phyloP scores from a whole-genome alignment of 371 early-diverging fungal genomes.

The Apophysomyces sp. region DNA sequence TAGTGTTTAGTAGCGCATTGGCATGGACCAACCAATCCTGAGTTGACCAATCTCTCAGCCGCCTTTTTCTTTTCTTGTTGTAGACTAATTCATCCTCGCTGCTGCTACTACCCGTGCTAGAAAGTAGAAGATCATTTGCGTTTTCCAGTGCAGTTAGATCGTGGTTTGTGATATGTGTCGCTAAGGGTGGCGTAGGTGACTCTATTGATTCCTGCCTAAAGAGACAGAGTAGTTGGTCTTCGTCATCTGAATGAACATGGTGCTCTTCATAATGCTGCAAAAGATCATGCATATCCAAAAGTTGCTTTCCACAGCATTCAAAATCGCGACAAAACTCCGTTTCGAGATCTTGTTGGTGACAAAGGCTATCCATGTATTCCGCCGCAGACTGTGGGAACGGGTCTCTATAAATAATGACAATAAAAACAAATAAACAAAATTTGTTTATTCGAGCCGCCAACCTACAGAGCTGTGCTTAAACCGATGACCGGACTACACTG shows the following conservation, averaged over 20 bases:
- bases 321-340: slow-evolving; percentile 88
- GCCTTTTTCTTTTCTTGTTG: background rate
- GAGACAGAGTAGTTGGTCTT: background rate
- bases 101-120: background rate
- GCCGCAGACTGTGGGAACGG: background rate
- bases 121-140: background rate
- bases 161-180: background rate
- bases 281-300: slow-evolving; percentile 84
- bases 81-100: background rate
- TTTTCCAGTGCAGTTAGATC: slow-evolving; percentile 3
- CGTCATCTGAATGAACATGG: slow-evolving; percentile 67
- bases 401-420: background rate
- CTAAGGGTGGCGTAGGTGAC: slow-evolving; percentile 8
- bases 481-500: background rate
- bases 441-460: background rate
- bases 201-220: background rate
- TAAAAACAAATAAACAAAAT: background rate
- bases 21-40: background rate
- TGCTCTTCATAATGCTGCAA: slow-evolving; percentile 91
- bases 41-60: background rate
- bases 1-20: background rate
- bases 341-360: slow-evolving; percentile 71
- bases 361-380: slow-evolving; percentile 12
- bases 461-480: background rate
- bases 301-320: slow-evolving; percentile 79